Evolutionary conservation across 1,284 basidiomycete species (phyloP).

Genomic region (Thelephora terrestris): DNA sequence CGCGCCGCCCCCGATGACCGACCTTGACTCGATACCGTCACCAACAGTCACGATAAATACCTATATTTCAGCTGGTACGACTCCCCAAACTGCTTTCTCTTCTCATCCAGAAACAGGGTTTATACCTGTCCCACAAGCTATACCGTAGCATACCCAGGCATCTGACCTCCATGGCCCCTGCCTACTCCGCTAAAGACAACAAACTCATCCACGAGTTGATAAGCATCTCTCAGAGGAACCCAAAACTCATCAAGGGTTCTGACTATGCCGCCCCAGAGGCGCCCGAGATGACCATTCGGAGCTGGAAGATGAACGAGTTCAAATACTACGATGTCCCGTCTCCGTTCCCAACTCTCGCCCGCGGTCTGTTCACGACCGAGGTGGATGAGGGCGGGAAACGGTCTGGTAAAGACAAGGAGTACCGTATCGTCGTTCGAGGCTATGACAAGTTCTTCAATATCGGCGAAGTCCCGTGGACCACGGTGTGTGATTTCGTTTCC

Average conservation of each 20-base stretch:
- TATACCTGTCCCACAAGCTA: neutral
- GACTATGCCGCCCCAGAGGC: slow-evolving; percentile 46
- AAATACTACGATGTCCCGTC: slow-evolving; percentile 84
- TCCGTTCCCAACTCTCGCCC: slow-evolving; percentile 84
- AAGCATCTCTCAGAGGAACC: slow-evolving; percentile 37
- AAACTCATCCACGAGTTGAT: slow-evolving; percentile 45
- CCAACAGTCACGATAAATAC: neutral
- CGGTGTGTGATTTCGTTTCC: slow-evolving; percentile 41
- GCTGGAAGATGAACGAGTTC: slow-evolving; percentile 96
- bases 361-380: slow-evolving; percentile 73
- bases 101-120: neutral
- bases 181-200: slow-evolving; percentile 35
- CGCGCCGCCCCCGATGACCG: neutral
- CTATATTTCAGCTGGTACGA: neutral
- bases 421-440: slow-evolving; percentile 81
- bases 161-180: slow-evolving; percentile 1
- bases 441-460: slow-evolving; percentile 99
- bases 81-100: neutral
- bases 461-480: slow-evolving; percentile 90
- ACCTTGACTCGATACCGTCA: neutral
- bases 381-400: slow-evolving; percentile 22
- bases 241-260: slow-evolving; percentile 50
- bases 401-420: slow-evolving; percentile 21
- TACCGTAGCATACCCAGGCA: neutral
- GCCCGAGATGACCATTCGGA: slow-evolving; percentile 46